phyloP scores from a whole-genome alignment of 805 yeast species.

The Pichia deserticola region DNA sequence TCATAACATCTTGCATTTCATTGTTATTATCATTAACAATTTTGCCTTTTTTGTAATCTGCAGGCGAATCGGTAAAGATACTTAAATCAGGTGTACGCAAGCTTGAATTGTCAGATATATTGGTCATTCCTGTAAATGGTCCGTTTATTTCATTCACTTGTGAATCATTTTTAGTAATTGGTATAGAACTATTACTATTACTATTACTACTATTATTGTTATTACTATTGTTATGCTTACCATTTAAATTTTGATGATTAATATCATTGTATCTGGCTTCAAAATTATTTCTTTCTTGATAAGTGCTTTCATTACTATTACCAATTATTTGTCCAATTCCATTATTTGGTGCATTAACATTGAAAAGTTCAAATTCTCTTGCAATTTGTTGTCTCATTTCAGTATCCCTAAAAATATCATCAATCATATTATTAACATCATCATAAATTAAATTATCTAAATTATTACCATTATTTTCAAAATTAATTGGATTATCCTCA shows the following conservation, averaged over 20 bases:
- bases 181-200: background rate
- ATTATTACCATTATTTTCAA: background rate
- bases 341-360: background rate
- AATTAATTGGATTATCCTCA: background rate
- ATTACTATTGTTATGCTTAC: background rate
- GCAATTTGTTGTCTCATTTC: background rate
- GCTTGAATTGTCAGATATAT: background rate
- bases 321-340: background rate
- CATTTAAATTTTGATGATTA: background rate
- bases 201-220: background rate
- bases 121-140: background rate
- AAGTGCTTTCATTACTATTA: background rate
- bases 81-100: background rate
- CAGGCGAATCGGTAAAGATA: constrained; percentile 1
- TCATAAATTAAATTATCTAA: constrained; percentile 13
- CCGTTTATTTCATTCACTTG: background rate
- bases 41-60: background rate
- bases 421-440: constrained; percentile 14
- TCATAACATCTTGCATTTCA: background rate
- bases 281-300: background rate
- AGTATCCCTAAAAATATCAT: constrained; percentile 10
- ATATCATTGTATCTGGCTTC: background rate
- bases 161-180: background rate
- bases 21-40: background rate
- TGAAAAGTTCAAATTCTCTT: background rate